Evolutionary conservation across 257 asterid genomes (phyloP).

Genomic region (Solanum arcanum): DNA sequence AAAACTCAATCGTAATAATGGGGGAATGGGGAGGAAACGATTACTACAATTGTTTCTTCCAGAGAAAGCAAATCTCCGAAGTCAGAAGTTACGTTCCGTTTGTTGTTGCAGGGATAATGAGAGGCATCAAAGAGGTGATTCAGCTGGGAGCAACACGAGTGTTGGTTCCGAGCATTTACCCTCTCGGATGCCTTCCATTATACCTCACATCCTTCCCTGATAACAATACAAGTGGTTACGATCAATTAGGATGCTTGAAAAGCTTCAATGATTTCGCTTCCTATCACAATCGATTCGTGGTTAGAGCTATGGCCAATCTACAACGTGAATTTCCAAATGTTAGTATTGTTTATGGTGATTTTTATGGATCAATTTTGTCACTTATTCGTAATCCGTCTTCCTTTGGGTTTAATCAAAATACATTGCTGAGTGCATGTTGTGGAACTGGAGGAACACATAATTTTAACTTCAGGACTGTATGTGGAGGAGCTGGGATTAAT

Average conservation of each 20-base stretch:
- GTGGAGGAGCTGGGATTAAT: not conserved
- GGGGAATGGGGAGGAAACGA: constrained; percentile 3
- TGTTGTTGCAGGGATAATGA: not conserved
- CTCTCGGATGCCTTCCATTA: not conserved
- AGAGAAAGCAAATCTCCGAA: not conserved
- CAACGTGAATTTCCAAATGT: not conserved
- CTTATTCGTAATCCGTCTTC: not conserved
- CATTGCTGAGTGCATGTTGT: not conserved
- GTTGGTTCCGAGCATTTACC: not conserved
- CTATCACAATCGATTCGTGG: not conserved
- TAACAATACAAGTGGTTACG: not conserved
- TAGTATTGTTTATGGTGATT: not conserved
- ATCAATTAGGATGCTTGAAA: not conserved
- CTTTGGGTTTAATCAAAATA: not conserved
- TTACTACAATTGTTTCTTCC: not conserved
- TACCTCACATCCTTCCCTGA: not conserved
- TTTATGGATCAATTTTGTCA: not conserved
- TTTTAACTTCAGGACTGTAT: not conserved
- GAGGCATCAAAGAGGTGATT: not conserved
- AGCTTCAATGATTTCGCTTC: not conserved
- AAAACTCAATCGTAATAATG: not conserved
- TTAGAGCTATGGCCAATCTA: not conserved
- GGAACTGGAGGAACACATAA: not conserved
- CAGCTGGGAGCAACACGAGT: not conserved
- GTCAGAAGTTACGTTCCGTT: not conserved